Percentiles rank a stretch among this genome's conserved stretches.
Conservation (phyloP, 2,329 filamentous ascomycete genomes). For the Balansia obtecta region DNA sequence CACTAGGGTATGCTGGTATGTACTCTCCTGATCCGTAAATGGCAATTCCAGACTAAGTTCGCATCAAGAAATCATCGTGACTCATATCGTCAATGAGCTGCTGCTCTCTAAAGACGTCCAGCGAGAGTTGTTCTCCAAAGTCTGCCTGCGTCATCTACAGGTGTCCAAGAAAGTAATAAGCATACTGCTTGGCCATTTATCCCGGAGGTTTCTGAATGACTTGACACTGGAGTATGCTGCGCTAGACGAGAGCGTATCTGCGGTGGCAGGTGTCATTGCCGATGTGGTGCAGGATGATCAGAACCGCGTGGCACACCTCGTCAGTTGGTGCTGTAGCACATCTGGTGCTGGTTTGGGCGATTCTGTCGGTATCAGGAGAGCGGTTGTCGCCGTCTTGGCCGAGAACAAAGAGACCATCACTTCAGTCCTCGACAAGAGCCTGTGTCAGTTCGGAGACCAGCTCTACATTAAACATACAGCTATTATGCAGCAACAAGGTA, state of each 20-base stretch:
- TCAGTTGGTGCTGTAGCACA: slow-evolving; percentile 52
- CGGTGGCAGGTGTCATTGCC: slow-evolving; percentile 44
- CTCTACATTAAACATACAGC: slow-evolving; percentile 79
- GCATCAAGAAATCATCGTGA: slow-evolving; percentile 28
- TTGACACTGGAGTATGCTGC: slow-evolving; percentile 19
- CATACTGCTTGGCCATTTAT: slow-evolving; percentile 27
- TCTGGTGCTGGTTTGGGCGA: slow-evolving; percentile 54
- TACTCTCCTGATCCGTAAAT: not conserved
- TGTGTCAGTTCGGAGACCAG: slow-evolving; percentile 70
- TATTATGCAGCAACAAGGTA: slow-evolving; percentile 80
- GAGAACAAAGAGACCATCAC: slow-evolving; percentile 38
- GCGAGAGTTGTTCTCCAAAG: slow-evolving; percentile 14
- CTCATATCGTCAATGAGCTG: slow-evolving; percentile 22
- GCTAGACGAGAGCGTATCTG: slow-evolving; percentile 33
- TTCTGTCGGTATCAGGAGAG: slow-evolving; percentile 52
- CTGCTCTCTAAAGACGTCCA: slow-evolving; percentile 19
- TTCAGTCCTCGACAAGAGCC: slow-evolving; percentile 50
- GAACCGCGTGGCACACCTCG: slow-evolving; percentile 38
- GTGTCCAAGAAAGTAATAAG: slow-evolving; percentile 15
- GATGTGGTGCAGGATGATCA: slow-evolving; percentile 34
- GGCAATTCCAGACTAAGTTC: slow-evolving; percentile 9
- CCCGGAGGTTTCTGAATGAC: slow-evolving; percentile 29
- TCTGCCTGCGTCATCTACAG: slow-evolving; percentile 18
- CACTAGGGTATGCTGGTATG: slow-evolving; percentile 61
- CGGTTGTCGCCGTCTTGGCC: slow-evolving; percentile 46